A percentile compares a stretch with the other conserved stretches of the same genome.
Evolutionary conservation across 2,329 filamentous ascomycete genomes (phyloP).

Genomic region (Colletotrichum phormii): DNA sequence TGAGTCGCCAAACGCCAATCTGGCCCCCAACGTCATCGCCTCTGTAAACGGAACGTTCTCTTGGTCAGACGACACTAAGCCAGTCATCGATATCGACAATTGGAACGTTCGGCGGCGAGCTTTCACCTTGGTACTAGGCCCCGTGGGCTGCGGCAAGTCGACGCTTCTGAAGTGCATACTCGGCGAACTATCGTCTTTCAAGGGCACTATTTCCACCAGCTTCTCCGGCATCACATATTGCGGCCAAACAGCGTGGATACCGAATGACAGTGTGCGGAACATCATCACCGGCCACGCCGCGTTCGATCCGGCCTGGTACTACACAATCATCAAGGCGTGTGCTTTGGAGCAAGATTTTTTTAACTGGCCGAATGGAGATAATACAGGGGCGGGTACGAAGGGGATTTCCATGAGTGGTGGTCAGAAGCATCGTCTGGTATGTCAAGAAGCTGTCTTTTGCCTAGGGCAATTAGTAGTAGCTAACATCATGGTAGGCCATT

Average conservation of each 20-base stretch:
- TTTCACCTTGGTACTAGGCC: constrained; percentile 46
- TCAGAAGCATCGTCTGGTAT: constrained; percentile 47
- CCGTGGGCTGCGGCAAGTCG: constrained; percentile 51
- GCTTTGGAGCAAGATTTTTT: constrained; percentile 46
- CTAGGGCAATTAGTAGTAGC: accelerated
- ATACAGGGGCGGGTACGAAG: constrained; percentile 48
- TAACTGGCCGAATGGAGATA: constrained; percentile 46
- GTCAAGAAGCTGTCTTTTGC: neutral
- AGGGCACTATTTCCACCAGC: constrained; percentile 34
- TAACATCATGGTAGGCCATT: constrained; percentile 37
- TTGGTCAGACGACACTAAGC: constrained; percentile 30
- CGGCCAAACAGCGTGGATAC: constrained; percentile 42
- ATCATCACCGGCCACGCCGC: constrained; percentile 46
- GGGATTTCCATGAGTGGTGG: constrained; percentile 53
- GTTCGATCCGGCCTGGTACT: constrained; percentile 46
- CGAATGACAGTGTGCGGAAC: constrained; percentile 46
- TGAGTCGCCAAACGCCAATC: too few relatives aligned
- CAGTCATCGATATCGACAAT: constrained; percentile 27
- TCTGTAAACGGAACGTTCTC: constrained; percentile 27
- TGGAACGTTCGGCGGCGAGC: constrained; percentile 13
- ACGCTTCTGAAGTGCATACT: constrained; percentile 47
- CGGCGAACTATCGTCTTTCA: constrained; percentile 40
- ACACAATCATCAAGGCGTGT: constrained; percentile 47
- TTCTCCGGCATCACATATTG: constrained; percentile 42
- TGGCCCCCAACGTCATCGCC: neutral